Base-by-base conservation (phyloP, 2,329 filamentous ascomycete genomes). In the Claviceps africana region DNA sequence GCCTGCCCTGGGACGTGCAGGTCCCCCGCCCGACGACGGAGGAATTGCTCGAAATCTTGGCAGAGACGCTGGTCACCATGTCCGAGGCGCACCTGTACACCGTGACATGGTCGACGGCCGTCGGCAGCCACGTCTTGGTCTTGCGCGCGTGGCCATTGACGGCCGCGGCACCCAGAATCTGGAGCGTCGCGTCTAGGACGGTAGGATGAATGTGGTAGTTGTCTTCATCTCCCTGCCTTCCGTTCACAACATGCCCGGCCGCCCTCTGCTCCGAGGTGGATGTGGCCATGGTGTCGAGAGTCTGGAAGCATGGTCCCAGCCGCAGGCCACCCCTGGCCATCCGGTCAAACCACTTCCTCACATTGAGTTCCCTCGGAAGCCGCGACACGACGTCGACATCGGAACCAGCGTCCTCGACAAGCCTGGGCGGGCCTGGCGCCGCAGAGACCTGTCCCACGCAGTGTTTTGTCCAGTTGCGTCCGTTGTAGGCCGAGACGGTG, bases 401-500 rank as follows among this genome's bases (percentile, higher is more conserved):
- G n/a, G n/a, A n/a, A n/a, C n/a, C 21, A 46, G 43, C 8, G 7
- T 46, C 10, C 13, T 4, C 5, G 8, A 17, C 17, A n/a, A 30
- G 11, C 7, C n/a, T 15, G n/a, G 25, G 7, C 11, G 43, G 21
- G 1, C 15, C 17, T n/a, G 22, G n/a, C 21, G 6, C 15, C 7
- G 43, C 1, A 13, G 9, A 22, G 11, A 47, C 30, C 21, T 47
- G 17, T 2, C 45, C 45, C 10, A 9, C 15, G 19, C 45, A 47
- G 31, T 61, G 59, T 51, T 60, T 58, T 1, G 47, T 59, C 59
- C 61, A 62, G 1, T 35, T 11, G n/a, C 45, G 25, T 17, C 57
- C 57, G 50, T 60, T 58, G 25, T 59, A 52, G 3, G 60, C 59
- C 10, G 52, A 21, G 42, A 69, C 58, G 4, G 56, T 60, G 17